Base-by-base conservation (phyloP, 176 grass and related monocot species). In the Chloris gayana region DNA sequence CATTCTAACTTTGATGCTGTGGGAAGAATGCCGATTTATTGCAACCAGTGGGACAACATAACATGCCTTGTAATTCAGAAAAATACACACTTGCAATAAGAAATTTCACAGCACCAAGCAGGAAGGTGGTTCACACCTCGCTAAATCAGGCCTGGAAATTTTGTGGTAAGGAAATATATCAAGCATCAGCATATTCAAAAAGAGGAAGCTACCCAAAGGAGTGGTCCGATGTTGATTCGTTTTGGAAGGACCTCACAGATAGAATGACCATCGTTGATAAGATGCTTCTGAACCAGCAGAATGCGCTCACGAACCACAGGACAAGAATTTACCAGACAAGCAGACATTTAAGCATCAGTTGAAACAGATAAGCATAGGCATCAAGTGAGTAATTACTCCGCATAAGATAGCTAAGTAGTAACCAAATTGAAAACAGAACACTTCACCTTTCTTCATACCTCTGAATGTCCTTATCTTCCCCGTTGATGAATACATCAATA, bases 221-320 rank as follows among this genome's bases (percentile, higher is more conserved):
- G 75, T 98, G 96, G 96, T 85, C 85, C 38, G 91, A 98, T 91
- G 79, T 93, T 22, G 83, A 92, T 57, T 77, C 56, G 63, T 98
- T 98, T 76, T 98, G 96, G 96, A 87, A 88, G 73, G 92, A 93
- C 83, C 88, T 98, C 75, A 90, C 84, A 4, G 88, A 95, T 35
- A 91, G 86, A 67, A 76, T 98, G 68, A 66, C 73, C n/a, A 91
- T 85, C 58, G 45, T 98, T 47, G 92, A 87, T n/a, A 83, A 90
- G 35, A 79, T 80, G 63, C 81, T 87, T 31, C 44, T 53, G 31
- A 67, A 62, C 53, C 68, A 69, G 62, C 66, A 88, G 59, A 73
- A 42, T 70, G 75, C 81, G 63, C 79, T 94, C 9, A 56, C 7
- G 7, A 4, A 56, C 53, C 53, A n/a, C 7, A n/a, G 21, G 35